Base-by-base conservation (phyloP, 345 rosid species). In the Brassica rapa region DNA sequence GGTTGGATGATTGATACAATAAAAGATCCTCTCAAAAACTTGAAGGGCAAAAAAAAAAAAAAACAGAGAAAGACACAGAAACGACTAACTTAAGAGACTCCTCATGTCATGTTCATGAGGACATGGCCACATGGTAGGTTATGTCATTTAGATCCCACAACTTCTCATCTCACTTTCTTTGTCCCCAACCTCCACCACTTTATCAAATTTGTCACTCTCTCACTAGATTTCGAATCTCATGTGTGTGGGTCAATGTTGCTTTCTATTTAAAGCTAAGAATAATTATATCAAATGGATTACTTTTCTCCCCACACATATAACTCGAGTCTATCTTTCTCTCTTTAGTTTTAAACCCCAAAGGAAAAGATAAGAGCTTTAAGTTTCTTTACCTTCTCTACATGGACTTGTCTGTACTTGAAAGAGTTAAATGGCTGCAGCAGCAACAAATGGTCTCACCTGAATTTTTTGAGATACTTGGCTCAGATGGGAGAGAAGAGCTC, bases 331-430 rank as follows among this genome's bases (percentile, higher is more conserved):
- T 72, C 68, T 76, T n/a, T 46, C 61, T 77, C 70, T 77, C 64
- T 59, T 14, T 63, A 65, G 65, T 71, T 72, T 67, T 73, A 68
- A 67, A 69, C 46, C 16, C 67, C 12, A 51, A 25, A 73, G 62
- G 66, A 60, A 49, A 72, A 72, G 77, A 79, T 67, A 67, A 79
- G 66, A 73, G 49, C 73, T 59, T 73, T 67, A 43, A 66, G 32
- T 46, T 66, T 33, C 59, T 27, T 60, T 33, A 49, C 59, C 64
- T 62, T 68, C 79, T 74, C 76, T 70, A 8, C 70, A 75, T 78
- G 85, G 90, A 84, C 75, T 70, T 83, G 80, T 71, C 51, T 76
- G 71, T 74, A 80, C 75, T 69, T 62, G 83, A 82, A 61, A 83
- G 78, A 70, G 83, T 83, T 68, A 84, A 74, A 55, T 80, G 85